Conservation (phyloP, 1,139 yeast species). For the Yamadazyma epiphylla region DNA sequence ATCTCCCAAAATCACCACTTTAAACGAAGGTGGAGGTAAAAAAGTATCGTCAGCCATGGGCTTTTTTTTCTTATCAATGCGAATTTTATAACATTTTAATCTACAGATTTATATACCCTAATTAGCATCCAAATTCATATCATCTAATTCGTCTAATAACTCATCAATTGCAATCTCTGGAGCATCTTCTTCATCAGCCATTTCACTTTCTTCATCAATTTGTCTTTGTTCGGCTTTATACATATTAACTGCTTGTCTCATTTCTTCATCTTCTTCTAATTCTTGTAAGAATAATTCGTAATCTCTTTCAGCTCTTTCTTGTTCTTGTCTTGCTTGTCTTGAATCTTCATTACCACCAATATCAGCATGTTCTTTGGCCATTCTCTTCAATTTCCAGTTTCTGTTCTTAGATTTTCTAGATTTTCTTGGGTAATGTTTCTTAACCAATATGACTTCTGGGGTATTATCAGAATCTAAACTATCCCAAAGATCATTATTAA, state of each 20-base stretch:
- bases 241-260: conserved; percentile 85
- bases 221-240: conserved; percentile 60
- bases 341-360: conserved; percentile 75
- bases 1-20: conserved; percentile 44
- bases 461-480: conserved; percentile 54
- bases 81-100: too few relatives aligned
- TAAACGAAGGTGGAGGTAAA: conserved; percentile 17
- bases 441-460: conserved; percentile 90
- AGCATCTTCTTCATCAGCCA: conserved; percentile 65
- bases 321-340: conserved; percentile 81
- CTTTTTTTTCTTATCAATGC: too few relatives aligned
- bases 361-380: conserved; percentile 93
- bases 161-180: conserved; percentile 79
- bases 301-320: conserved; percentile 90
- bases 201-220: conserved; percentile 33
- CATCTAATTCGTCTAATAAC: conserved; percentile 87
- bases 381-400: conserved; percentile 94
- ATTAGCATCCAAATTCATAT: conserved; percentile 69
- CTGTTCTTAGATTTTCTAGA: conserved; percentile 74
- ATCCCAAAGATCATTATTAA: conserved; percentile 85
- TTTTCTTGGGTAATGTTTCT: conserved; percentile 86
- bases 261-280: conserved; percentile 93
- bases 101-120: not conserved
- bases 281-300: conserved; percentile 95
- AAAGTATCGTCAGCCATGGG: too few relatives aligned